A percentile compares a stretch with the other conserved stretches of the same genome.
Conservation (phyloP, 352 stramenopile species). For the Phytophthora aleatoria region DNA sequence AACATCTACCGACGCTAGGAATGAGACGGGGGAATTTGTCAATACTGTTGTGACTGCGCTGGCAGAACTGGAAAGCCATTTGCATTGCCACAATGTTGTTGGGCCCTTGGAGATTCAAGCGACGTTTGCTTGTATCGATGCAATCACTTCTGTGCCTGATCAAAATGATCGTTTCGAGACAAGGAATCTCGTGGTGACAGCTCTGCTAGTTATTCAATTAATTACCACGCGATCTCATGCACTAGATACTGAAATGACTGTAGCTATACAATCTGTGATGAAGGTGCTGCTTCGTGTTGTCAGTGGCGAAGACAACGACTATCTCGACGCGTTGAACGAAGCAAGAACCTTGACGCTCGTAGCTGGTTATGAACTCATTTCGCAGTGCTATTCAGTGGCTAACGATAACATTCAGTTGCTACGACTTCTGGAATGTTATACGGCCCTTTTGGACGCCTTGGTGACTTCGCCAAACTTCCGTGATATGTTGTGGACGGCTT, state of each 20-base stretch:
- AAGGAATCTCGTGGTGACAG: not conserved
- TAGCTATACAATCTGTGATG: slow-evolving; percentile 10
- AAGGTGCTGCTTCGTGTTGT: slow-evolving; percentile 4
- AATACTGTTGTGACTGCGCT: not conserved
- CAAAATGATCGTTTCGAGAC: not conserved
- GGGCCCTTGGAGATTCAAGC: slow-evolving; percentile 7
- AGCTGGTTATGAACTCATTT: slow-evolving; percentile 11
- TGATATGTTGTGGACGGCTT: slow-evolving; percentile 5
- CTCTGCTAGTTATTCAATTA: slow-evolving; percentile 1
- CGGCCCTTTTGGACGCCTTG: slow-evolving; percentile 3
- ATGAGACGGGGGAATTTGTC: not conserved
- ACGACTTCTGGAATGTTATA: slow-evolving; percentile 12
- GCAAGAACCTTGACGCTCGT: not conserved
- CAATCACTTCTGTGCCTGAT: not conserved
- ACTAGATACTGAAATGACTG: not conserved
- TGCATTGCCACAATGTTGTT: not conserved
- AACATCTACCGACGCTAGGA: not conserved
- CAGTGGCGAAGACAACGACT: not conserved
- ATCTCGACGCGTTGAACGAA: not conserved
- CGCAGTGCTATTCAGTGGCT: slow-evolving; percentile 2
- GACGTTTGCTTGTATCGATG: slow-evolving; percentile 13
- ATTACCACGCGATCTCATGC: not conserved
- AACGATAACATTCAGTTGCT: slow-evolving; percentile 5
- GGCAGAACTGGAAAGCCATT: not conserved
- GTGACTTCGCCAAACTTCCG: not conserved